Base-by-base conservation (phyloP, 2,329 filamentous ascomycete genomes). In the Torrubiella hemipterigena region DNA sequence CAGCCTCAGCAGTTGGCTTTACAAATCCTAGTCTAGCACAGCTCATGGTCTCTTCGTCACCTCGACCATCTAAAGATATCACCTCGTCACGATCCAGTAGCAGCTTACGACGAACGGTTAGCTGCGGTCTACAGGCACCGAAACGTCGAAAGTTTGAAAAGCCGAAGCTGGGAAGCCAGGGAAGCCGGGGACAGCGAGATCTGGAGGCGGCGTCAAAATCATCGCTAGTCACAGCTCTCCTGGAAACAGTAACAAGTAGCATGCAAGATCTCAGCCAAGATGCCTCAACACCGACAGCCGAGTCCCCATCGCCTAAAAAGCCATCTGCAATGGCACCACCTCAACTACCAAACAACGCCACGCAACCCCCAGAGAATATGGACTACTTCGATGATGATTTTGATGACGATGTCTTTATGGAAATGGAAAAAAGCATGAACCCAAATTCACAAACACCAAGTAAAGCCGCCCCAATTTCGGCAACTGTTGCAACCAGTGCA, bases 41-140 rank as follows among this genome's bases (percentile, higher is more conserved):
- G 33, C 58, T 84, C 17, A 73, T 81, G 58, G 65, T 77, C 3
- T 81, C 78, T 1, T 83, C 77, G 5, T 84, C 80, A 3, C 78
- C 79, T 31, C 74, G 76, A 19, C 68, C 73, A 1, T 56, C 51
- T 2, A 73, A 58, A 36, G 52, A 55, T 31, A 51, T 51, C 2
- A 49, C 47, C 25, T 33, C 56, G 56, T 39, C 58, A 58, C 28
- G 63, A 58, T 38, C 59, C 56, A 36, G 62, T 11, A 39, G 39
- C 4, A 48, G 61, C 5, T 52, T 84, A 25, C 67, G 77, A 42
- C 69, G 78, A 41, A 68, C 78, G 3, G 67, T 77, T 36, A 85
- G 78, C 49, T 81, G 76, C 47, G 78, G 77, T 13, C 63, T 69
- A 16, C 70, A 81, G 42, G 82, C 78, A 68, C 77, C 79, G 2